phyloP scores from a whole-genome alignment of 495 filamentous ascomycete species.

The Podospora anserina region DNA sequence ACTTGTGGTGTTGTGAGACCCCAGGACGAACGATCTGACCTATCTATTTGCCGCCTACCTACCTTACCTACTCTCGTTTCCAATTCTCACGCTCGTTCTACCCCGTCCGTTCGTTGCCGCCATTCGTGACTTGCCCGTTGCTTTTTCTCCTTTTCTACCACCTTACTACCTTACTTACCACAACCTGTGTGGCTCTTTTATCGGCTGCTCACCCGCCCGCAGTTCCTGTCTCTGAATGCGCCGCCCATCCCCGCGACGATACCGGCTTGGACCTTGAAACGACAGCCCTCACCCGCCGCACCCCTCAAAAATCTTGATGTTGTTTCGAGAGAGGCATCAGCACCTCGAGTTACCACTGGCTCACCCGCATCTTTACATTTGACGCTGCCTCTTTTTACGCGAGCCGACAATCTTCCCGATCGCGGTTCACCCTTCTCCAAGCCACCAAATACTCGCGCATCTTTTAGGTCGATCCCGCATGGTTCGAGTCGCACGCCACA shows the following conservation, averaged over 20 bases:
- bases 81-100: neutral
- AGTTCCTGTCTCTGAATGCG: conserved; percentile 21
- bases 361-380: conserved; percentile 19
- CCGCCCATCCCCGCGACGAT: conserved; percentile 21
- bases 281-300: conserved; percentile 16
- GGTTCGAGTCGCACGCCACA: conserved; percentile 25
- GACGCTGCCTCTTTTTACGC: neutral
- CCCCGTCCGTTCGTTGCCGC: conserved; percentile 8
- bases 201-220: neutral
- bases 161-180: neutral
- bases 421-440: conserved; percentile 1
- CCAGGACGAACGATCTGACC: neutral
- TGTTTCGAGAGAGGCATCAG: conserved; percentile 24
- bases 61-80: neutral
- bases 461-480: conserved; percentile 26
- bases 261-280: conserved; percentile 29
- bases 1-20: conserved; percentile 8
- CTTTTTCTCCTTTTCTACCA: conserved; percentile 1
- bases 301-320: conserved; percentile 18
- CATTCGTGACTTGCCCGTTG: neutral
- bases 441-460: conserved; percentile 9
- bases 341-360: conserved; percentile 14
- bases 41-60: neutral
- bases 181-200: neutral
- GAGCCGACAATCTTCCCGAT: conserved; percentile 3